Evolutionary conservation across 1,284 basidiomycete genomes (phyloP), one percentile per base, ranked within the genome.

Genomic region (Microstroma glucosiphilum): DNA sequence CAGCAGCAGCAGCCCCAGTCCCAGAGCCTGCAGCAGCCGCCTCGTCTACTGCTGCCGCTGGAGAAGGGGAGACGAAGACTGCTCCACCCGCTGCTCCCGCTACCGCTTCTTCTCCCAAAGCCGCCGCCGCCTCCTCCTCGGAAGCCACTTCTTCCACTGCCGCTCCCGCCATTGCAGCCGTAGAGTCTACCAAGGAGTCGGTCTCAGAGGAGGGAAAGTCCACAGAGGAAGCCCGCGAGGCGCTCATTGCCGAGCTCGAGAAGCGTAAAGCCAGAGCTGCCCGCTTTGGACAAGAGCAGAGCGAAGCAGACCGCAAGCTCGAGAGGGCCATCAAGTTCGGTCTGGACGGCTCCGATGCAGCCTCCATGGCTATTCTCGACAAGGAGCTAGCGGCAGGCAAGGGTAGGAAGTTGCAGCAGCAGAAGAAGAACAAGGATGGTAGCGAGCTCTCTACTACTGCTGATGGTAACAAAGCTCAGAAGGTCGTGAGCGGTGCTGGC

Each of bases 251-350:
- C 1, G 77, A 78, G 59, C 61, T 78, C 11, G 68, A 74, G 58
- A 77, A 73, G 62, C 73, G 77, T 23, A 73, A 71, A 58, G 63
- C 69, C 15, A 64, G 77, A 40, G 73, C 73, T 0, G 62, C 69
- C 43, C 71, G 72, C 42, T 78, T 76, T 42, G 77, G 77, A 4
- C 61, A 67, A 56, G 61, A 73, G 25, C 61, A 68, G 6, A 70
- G 66, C 13, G 75, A 78, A 25, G 62, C 66, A 0, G 77, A 78
- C 30, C 62, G 62, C 19, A 68, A 77, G 59, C 62, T 78, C 2
- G 66, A 72, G 60, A 64, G 76, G 12, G 66, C 70, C 2, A 64
- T 61, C 58, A 75, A 76, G 64, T 77, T 76, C 58, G 76, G 76
- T 2, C 43, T 77, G n/a, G 68, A 71, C 21, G 60, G 37, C 19